A percentile compares a stretch with the other conserved stretches of the same genome.
Conservation (phyloP, 805 yeast genomes). For the Myxozyma mucilagina region DNA sequence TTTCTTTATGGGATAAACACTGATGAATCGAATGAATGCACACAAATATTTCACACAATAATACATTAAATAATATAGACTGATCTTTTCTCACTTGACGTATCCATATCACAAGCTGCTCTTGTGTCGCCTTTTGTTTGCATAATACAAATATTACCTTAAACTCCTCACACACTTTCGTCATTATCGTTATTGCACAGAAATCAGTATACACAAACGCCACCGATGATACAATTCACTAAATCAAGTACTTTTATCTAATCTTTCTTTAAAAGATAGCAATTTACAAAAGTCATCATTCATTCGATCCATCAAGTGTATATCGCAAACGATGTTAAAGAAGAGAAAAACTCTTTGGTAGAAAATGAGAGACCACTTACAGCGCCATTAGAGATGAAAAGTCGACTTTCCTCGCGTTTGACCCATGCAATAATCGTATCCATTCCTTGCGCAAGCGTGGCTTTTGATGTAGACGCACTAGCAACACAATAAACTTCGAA, state of each 20-base stretch:
- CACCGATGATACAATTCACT: background rate
- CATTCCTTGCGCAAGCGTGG: conserved; percentile 60
- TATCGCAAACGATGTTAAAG: conserved; percentile 20
- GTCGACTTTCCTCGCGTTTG: conserved; percentile 61
- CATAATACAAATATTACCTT: background rate
- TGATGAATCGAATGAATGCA: conserved; percentile 2
- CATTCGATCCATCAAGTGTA: conserved; percentile 12
- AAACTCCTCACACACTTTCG: background rate
- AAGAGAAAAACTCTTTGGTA: conserved; percentile 17
- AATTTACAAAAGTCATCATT: background rate
- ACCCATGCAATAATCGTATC: conserved; percentile 75
- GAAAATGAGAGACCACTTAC: conserved; percentile 32
- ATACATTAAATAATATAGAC: background rate
- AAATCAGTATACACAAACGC: background rate
- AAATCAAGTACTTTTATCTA: background rate
- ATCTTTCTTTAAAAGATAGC: background rate
- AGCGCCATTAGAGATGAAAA: conserved; percentile 35
- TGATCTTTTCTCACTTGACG: background rate
- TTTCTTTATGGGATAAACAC: conserved; percentile 3
- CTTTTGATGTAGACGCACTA: conserved; percentile 58
- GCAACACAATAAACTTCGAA: conserved; percentile 66
- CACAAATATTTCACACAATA: background rate
- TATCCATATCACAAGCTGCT: too few species aligned
- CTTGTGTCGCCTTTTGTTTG: background rate
- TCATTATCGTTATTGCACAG: background rate